Percentiles rank a stretch among this genome's conserved stretches.
Evolutionary conservation across 2,329 filamentous ascomycete genomes (phyloP).

Genomic region (Aureobasidium sp.): DNA sequence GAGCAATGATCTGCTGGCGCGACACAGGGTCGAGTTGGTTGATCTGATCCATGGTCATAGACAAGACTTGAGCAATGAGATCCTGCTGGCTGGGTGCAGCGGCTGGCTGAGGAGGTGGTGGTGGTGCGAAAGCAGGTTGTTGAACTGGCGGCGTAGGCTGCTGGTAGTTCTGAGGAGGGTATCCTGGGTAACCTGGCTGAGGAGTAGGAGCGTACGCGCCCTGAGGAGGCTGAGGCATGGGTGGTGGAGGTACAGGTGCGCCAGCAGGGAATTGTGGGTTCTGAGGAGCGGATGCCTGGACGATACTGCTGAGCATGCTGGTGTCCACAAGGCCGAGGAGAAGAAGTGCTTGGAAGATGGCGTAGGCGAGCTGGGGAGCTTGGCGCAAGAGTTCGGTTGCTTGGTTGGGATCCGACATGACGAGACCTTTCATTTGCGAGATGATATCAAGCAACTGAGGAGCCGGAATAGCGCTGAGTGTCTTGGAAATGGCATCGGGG

Average conservation of each 20-base stretch:
- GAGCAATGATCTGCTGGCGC: constrained; percentile 65
- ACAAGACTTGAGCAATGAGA: constrained; percentile 73
- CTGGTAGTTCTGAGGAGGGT: constrained; percentile 28
- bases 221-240: constrained; percentile 23
- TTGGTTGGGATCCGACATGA: constrained; percentile 71
- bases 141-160: constrained; percentile 40
- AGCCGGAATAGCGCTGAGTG: constrained; percentile 76
- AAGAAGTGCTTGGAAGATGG: constrained; percentile 88
- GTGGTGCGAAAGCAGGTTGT: constrained; percentile 29
- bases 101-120: constrained; percentile 36
- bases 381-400: constrained; percentile 80
- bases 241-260: constrained; percentile 20
- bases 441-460: constrained; percentile 89
- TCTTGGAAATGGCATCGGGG: constrained; percentile 86
- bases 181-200: constrained; percentile 30
- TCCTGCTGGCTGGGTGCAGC: constrained; percentile 54
- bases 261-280: constrained; percentile 24
- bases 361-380: constrained; percentile 88
- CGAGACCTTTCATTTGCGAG: constrained; percentile 86
- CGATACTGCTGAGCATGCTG: constrained; percentile 70
- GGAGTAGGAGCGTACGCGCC: constrained; percentile 25
- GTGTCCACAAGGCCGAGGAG: constrained; percentile 90
- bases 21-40: constrained; percentile 52
- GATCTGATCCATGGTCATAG: constrained; percentile 71
- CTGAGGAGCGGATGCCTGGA: constrained; percentile 49